These are phyloP conservation scores for Cryptococcus hybrid DNA, from an alignment of 1,284 basidiomycete species.

Conservation along the genomic window DNA sequence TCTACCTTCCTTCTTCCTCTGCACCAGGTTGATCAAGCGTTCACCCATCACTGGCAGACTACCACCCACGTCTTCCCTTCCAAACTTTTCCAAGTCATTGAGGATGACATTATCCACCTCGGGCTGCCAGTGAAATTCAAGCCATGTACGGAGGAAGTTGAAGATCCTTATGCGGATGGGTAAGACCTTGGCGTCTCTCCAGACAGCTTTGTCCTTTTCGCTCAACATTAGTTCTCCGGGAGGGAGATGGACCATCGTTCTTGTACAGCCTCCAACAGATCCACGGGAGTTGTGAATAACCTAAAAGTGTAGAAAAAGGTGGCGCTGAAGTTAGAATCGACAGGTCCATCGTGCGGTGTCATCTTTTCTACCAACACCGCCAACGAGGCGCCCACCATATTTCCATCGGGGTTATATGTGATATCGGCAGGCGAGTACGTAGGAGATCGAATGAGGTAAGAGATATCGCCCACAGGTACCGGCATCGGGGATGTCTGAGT, in stretches of 20 bases:
- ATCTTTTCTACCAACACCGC: constrained; percentile 88
- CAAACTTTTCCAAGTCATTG: constrained; percentile 49
- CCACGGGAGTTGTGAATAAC: constrained; percentile 77
- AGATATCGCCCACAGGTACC: constrained; percentile 21
- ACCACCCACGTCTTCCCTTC: constrained; percentile 32
- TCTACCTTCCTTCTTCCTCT: constrained; percentile 12
- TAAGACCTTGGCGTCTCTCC: constrained; percentile 81
- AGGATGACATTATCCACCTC: constrained; percentile 57
- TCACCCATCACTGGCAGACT: constrained; percentile 44
- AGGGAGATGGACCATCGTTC: constrained; percentile 72
- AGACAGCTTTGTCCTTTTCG: constrained; percentile 63
- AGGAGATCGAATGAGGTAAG: constrained; percentile 47
- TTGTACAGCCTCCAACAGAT: constrained; percentile 74
- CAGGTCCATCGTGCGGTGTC: constrained; percentile 85
- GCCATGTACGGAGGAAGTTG: constrained; percentile 90
- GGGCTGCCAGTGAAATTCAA: constrained; percentile 84
- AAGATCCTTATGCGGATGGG: constrained; percentile 86
- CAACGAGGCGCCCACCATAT: constrained; percentile 86
- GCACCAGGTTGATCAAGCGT: constrained; percentile 36
- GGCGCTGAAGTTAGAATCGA: constrained; percentile 77
- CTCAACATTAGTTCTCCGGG: constrained; percentile 36
- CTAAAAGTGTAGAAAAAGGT: constrained; percentile 97
- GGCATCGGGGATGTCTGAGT: constrained; percentile 10
- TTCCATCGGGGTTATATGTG: constrained; percentile 83
- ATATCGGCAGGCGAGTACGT: constrained; percentile 68